Evolutionary conservation across 495 filamentous ascomycete genomes (phyloP), one percentile per base, ranked within the genome.

Genomic region (Lichina pygmaea): DNA sequence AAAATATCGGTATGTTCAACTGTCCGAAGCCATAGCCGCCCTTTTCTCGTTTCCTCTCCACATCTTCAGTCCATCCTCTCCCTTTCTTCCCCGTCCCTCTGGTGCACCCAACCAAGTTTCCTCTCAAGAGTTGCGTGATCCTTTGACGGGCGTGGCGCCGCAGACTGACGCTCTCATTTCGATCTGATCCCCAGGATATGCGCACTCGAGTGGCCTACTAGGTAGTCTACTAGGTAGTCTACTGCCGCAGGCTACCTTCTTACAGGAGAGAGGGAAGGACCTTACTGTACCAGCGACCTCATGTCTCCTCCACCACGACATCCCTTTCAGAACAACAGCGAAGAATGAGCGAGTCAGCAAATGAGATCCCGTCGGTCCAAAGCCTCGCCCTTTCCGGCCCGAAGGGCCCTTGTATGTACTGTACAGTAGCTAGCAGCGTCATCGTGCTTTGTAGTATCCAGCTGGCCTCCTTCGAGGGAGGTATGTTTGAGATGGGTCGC

Each of bases 141-240:
- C 31, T 34, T 40, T n/a, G 16, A 39, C 3, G 13, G 36, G 13
- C 36, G 5, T 39, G 6, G 13, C 36, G 13, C 13, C 36, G 36
- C 2, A 2, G 5, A 39, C 36, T 15, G 13, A 11, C 11, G 1
- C 13, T 2, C 10, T 39, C 2, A 2, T 3, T 39, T 39, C 36
- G 5, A 11, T 39, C 17, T 46, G n/a, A 42, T 17, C 24, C 10
- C 6, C 43, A 86, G 81, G 82, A 91, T 56, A 84, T 91, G 68
- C 75, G 82, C 47, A 89, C 83, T 43, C 62, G 82, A 45, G 85
- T 84, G 53, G 83, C 83, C 48, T 89, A 86, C 55, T 91, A 54
- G 62, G 33, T 16, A n/a, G n/a, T n/a, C n/a, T n/a, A n/a, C n/a
- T n/a, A 16, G 33, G 11, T 45, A 6, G 10, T 5, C 10, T 39